Conservation (phyloP, 1,284 basidiomycete genomes). For the Wolfiporia cocos region DNA sequence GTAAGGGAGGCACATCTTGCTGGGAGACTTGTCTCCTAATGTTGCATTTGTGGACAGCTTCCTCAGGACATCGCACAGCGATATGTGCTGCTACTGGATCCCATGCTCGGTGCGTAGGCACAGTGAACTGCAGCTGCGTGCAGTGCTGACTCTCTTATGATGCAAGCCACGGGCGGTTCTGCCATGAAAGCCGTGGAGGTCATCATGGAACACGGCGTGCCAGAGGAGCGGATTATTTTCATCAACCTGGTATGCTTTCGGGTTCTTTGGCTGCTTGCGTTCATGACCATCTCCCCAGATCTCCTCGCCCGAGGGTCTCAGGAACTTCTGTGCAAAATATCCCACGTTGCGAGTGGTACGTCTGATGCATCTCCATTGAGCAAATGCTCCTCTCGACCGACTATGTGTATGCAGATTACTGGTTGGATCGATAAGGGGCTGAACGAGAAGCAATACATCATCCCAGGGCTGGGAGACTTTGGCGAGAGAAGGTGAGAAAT, state of each 20-base stretch:
- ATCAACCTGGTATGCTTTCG: conserved; percentile 75
- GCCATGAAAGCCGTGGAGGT: conserved; percentile 98
- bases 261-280: not conserved
- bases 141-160: not conserved
- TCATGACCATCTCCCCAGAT: conserved; percentile 44
- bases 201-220: conserved; percentile 85
- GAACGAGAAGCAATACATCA: conserved; percentile 86
- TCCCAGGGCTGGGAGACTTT: conserved; percentile 89
- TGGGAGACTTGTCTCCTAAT: not conserved
- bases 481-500: conserved; percentile 71
- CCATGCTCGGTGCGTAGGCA: conserved; percentile 81
- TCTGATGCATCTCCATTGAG: too few species aligned
- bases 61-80: conserved; percentile 90
- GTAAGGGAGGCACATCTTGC: conserved; percentile 25
- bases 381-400: too few species aligned
- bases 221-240: conserved; percentile 90
- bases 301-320: conserved; percentile 88
- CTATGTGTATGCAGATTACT: conserved; percentile 83
- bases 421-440: conserved; percentile 97
- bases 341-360: conserved; percentile 81
- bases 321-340: conserved; percentile 76
- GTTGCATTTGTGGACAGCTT: conserved; percentile 45
- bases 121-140: not conserved
- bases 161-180: conserved; percentile 89
- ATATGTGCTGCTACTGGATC: conserved; percentile 93